Evolutionary conservation across 2,329 filamentous ascomycete species (phyloP).

Genomic region (Dichotomopilus funicola): DNA sequence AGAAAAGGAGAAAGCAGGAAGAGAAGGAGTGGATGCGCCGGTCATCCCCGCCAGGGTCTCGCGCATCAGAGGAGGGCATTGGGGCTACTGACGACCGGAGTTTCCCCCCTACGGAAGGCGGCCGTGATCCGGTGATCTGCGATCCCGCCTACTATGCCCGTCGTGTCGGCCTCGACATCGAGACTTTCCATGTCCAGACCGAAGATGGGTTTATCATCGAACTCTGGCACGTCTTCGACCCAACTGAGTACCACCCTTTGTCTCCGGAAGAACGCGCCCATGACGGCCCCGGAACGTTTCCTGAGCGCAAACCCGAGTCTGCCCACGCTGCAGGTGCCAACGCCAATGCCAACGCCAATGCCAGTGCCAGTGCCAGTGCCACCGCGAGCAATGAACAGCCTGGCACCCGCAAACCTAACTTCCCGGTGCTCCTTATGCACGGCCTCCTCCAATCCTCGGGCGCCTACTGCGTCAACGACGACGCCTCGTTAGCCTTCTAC

Average conservation of each 20-base stretch:
- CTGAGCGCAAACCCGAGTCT: conserved; percentile 25
- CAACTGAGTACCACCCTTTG: conserved; percentile 58
- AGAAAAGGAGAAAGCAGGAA: conserved; percentile 48
- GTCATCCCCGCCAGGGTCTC: conserved; percentile 29
- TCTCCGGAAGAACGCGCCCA: conserved; percentile 43
- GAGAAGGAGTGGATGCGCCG: conserved; percentile 56
- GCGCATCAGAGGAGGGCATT: conserved; percentile 38
- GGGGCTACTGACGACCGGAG: conserved; percentile 39
- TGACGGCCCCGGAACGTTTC: conserved; percentile 58
- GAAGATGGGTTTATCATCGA: conserved; percentile 90
- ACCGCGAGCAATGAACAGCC: conserved; percentile 41
- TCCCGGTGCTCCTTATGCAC: conserved; percentile 81
- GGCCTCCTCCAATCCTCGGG: conserved; percentile 83
- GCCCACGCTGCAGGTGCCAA: background rate
- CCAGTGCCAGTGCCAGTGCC: conserved; percentile 43
- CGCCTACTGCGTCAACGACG: conserved; percentile 84
- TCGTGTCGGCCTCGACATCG: conserved; percentile 78
- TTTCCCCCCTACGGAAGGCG: conserved; percentile 73
- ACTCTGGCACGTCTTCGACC: conserved; percentile 85
- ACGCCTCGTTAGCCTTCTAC: conserved; percentile 84
- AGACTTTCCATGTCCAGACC: conserved; percentile 77
- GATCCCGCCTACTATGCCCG: conserved; percentile 82
- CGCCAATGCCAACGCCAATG: conserved; percentile 31
- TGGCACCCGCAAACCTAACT: conserved; percentile 49
- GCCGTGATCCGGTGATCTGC: conserved; percentile 68